Evolutionary conservation across 225 moss, liverwort and hornwort genomes (phyloP), one percentile per base, ranked within the genome.

Genomic region (Antitrichia curtipendula): DNA sequence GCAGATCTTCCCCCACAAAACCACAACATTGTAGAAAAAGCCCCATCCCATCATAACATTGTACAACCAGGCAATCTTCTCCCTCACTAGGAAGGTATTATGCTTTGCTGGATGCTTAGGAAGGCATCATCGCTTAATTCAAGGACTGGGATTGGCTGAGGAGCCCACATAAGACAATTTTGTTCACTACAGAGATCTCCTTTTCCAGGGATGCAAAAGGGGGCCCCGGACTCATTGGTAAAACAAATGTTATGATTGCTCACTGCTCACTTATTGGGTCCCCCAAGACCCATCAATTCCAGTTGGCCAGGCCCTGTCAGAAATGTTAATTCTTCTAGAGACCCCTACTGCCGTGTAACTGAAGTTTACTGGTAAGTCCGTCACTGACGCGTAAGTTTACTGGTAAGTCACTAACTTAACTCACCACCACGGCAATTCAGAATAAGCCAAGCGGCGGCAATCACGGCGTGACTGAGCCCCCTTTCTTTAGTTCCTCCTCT

Each of bases 71-170:
- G 0, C 34, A 52, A 34, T 22, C 34, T 5, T 49, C 7, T 2
- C 8, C 32, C 12, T 20, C 31, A 1, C 4, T 71, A 0, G 5
- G 5, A 52, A 75, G 34, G 20, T 52, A 13, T 3, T 22, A 75
- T 75, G 2, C 8, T 8, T 0, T 22, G 8, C 49, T 19, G 4
- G 4, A 32, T 21, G 1, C 32, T 0, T 0, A 0, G 0, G 13
- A 52, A 2, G 8, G 0, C 2, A 34, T 32, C 32, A 17, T 72
- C 29, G 29, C 2, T 6, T 32, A 34, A 50, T 34, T 21, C 75
- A 34, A 75, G 1, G 13, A 32, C 1, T 20, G 3, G 2, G 3
- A 0, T 75, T 50, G 50, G 5, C 8, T 50, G 21, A 50, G 13
- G 10, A 75, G 12, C 13, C 13, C 6, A 5, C 1, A 50, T 12